Conservation (phyloP, 106 monocot species). For the Hemerocallis citrina region DNA sequence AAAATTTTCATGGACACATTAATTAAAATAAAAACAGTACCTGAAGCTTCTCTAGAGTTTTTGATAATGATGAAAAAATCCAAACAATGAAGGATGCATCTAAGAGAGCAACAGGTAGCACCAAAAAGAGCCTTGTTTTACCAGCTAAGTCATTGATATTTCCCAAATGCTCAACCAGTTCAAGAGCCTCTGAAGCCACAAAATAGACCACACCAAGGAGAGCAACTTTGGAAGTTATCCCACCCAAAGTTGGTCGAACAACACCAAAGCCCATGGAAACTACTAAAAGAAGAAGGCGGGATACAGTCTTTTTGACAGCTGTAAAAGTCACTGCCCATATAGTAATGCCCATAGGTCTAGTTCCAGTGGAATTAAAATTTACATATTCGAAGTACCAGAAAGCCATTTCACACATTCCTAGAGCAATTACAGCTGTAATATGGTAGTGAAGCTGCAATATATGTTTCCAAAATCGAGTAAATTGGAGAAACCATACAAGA, state of each 20-base stretch:
- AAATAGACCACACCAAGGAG: slow-evolving; percentile 88
- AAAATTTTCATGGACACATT: not conserved
- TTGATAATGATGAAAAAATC: slow-evolving; percentile 96
- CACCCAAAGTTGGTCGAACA: slow-evolving; percentile 77
- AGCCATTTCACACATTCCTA: slow-evolving; percentile 99
- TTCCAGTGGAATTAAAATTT: slow-evolving; percentile 90
- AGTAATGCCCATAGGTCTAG: slow-evolving; percentile 85
- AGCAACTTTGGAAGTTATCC: slow-evolving; percentile 60
- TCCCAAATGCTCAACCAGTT: slow-evolving; percentile 95
- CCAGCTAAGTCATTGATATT: slow-evolving; percentile 97
- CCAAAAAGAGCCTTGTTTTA: slow-evolving; percentile 82
- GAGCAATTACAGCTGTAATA: slow-evolving; percentile 81
- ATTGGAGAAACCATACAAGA: slow-evolving; percentile 84
- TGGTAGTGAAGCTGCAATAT: slow-evolving; percentile 88
- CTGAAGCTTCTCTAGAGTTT: slow-evolving; percentile 96
- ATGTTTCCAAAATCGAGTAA: slow-evolving; percentile 81
- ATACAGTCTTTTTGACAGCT: slow-evolving; percentile 91
- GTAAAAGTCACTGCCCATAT: slow-evolving; percentile 93
- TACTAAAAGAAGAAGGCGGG: slow-evolving; percentile 84
- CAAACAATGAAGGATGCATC: slow-evolving; percentile 92
- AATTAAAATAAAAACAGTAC: slow-evolving; percentile 25
- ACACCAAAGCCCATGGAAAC: slow-evolving; percentile 99
- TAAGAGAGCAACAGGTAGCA: slow-evolving; percentile 83
- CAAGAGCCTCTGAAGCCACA: slow-evolving; percentile 87
- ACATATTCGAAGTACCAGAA: slow-evolving; percentile 99